Percentiles rank a stretch among this genome's conserved stretches.
Evolutionary conservation across 164 flowering plant species (phyloP).

Genomic region (Kingdonia uniflora): DNA sequence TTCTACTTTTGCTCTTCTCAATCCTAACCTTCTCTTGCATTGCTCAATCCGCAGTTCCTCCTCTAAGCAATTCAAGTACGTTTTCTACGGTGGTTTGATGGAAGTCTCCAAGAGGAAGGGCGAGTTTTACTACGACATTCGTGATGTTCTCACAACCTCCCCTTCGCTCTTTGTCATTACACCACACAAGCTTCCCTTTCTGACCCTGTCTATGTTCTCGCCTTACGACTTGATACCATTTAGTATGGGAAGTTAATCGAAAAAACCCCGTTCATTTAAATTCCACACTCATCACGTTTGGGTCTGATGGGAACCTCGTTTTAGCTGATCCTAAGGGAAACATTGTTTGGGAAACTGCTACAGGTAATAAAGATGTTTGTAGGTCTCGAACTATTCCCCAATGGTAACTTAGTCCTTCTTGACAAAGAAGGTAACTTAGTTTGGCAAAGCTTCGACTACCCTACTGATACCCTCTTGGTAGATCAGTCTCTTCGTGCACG

Average conservation of each 20-base stretch:
- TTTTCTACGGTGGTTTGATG: conserved; percentile 38
- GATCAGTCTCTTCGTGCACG: conserved; percentile 15
- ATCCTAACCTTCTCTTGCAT: conserved; percentile 10
- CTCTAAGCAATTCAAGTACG: conserved; percentile 28
- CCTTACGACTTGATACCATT: conserved; percentile 24
- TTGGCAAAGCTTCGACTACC: too few species aligned
- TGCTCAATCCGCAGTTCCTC: conserved; percentile 29
- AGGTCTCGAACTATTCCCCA: too few species aligned
- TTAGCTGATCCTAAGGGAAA: conserved; percentile 24
- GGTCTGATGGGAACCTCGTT: conserved; percentile 23
- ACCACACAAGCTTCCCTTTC: conserved; percentile 20
- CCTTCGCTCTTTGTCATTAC: conserved; percentile 24
- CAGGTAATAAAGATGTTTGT: conserved; percentile 22
- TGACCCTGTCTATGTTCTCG: too few species aligned
- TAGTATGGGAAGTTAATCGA: conserved; percentile 38
- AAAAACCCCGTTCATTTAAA: conserved; percentile 19
- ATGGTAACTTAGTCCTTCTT: too few species aligned
- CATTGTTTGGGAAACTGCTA: conserved; percentile 23
- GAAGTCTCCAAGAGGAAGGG: conserved; percentile 29
- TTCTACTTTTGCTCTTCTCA: too few species aligned
- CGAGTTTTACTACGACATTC: conserved; percentile 28
- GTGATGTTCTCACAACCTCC: conserved; percentile 4
- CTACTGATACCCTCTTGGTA: too few species aligned
- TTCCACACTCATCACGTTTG: conserved; percentile 24
- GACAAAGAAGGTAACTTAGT: too few species aligned